phyloP scores from a whole-genome alignment of 768 basidiomycete species.

The Lactarius deliciosus region DNA sequence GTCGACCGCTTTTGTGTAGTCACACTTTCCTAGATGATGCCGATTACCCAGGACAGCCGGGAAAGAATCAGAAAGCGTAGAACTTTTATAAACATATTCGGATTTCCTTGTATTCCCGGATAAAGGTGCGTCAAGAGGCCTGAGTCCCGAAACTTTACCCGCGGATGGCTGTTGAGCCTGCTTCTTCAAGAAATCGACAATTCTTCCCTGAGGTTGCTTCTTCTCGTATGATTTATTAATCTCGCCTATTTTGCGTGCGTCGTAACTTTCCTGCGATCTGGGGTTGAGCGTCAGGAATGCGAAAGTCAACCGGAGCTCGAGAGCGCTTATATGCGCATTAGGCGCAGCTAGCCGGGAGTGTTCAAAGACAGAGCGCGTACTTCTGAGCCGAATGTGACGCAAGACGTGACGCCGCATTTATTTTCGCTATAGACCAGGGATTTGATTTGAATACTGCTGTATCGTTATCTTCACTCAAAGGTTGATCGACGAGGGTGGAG shows the following conservation, averaged over 20 bases:
- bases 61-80: not conserved
- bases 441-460: slow-evolving; percentile 67
- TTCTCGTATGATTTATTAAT: slow-evolving; percentile 1
- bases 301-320: not conserved
- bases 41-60: not conserved
- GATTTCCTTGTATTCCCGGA: slow-evolving; percentile 2
- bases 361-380: slow-evolving; percentile 12
- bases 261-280: slow-evolving; percentile 5
- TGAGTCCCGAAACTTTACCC: slow-evolving; percentile 12
- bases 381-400: slow-evolving; percentile 43
- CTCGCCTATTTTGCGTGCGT: not conserved
- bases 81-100: not conserved
- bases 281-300: slow-evolving; percentile 3
- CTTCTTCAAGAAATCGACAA: slow-evolving; percentile 49
- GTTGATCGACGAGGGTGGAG: slow-evolving; percentile 24
- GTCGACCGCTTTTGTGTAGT: not conserved
- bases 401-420: slow-evolving; percentile 67
- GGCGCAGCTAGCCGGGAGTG: not conserved
- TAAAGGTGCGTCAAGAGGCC: slow-evolving; percentile 8
- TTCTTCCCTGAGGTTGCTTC: slow-evolving; percentile 35
- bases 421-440: slow-evolving; percentile 78
- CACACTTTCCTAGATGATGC: not conserved
- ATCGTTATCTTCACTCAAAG: slow-evolving; percentile 50
- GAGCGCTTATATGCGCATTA: slow-evolving; percentile 10
- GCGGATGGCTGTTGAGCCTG: slow-evolving; percentile 36